Conservation (phyloP, 2,329 filamentous ascomycete species). For the Passalora sequoiae region DNA sequence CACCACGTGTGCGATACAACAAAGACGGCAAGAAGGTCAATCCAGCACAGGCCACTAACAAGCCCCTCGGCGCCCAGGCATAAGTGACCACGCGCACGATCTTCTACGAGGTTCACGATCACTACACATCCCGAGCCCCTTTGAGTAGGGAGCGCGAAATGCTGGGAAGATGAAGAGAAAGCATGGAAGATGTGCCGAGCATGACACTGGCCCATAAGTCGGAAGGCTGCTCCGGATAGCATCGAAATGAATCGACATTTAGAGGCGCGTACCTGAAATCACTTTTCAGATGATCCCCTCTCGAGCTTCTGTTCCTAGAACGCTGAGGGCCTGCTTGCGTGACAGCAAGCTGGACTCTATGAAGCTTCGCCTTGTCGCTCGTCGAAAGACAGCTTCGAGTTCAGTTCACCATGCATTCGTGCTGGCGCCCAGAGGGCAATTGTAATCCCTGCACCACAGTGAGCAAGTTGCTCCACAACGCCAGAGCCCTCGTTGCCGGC, state of each 20-base stretch:
- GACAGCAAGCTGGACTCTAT: conserved; percentile 1
- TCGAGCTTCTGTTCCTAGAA: background rate
- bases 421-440: background rate
- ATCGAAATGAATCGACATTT: conserved; percentile 2
- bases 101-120: background rate
- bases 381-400: conserved; percentile 1
- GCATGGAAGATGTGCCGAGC: no score
- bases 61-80: conserved; percentile 38
- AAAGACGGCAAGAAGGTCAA: conserved; percentile 99
- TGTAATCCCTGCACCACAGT: no score
- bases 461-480: no score
- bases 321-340: conserved; percentile 4
- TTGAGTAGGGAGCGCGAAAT: no score
- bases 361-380: conserved; percentile 4
- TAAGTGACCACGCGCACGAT: conserved; percentile 3
- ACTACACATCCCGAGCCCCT: background rate
- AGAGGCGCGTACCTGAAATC: conserved; percentile 6
- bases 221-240: background rate
- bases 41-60: conserved; percentile 73
- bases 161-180: no score
- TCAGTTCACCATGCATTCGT: background rate
- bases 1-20: conserved; percentile 98
- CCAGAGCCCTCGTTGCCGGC: no score
- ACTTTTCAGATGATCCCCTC: conserved; percentile 4
- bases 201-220: conserved; percentile 5